These are phyloP conservation scores for Taphrina flavorubra DNA, from an alignment of 1,139 yeast genomes.

Conservation along the genomic window DNA sequence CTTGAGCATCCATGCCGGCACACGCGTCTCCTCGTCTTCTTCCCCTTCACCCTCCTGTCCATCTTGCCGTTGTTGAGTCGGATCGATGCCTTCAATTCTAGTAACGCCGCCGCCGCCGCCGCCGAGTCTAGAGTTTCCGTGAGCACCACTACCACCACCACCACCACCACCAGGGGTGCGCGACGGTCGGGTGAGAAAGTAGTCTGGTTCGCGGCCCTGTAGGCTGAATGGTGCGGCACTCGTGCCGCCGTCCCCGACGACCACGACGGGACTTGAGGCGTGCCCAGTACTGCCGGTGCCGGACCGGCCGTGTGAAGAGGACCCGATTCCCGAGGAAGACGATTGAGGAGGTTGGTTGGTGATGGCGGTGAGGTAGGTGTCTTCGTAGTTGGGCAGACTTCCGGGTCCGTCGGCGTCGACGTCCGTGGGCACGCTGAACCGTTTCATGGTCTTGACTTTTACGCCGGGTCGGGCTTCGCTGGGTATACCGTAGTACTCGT, in stretches of 20 bases:
- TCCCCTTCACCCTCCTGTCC: background rate
- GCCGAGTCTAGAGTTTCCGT: too few species aligned
- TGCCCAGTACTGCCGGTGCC: too few species aligned
- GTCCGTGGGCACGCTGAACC: conserved; percentile 33
- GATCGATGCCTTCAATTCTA: conserved; percentile 16
- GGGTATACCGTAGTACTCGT: conserved; percentile 38
- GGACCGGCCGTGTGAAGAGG: too few species aligned
- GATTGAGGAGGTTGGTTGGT: background rate
- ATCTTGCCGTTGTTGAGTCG: background rate
- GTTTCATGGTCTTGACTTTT: conserved; percentile 21
- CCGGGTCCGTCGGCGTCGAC: conserved; percentile 33
- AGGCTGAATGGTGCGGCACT: conserved; percentile 33
- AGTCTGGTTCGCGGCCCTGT: conserved; percentile 36
- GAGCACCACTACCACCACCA: background rate
- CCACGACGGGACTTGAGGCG: background rate
- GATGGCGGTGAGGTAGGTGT: conserved; percentile 32
- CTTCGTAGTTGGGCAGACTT: conserved; percentile 36
- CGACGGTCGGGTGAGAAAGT: conserved; percentile 9
- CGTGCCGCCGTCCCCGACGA: conserved; percentile 33
- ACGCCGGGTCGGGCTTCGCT: conserved; percentile 26
- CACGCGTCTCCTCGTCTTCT: conserved; percentile 10
- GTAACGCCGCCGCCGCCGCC: background rate
- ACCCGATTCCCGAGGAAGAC: too few species aligned
- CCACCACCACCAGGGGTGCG: background rate
- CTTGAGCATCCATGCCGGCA: conserved; percentile 24